Percentiles rank a stretch among this genome's conserved stretches.
phyloP scores from a whole-genome alignment of 2,329 filamentous ascomycete species.

The Trichothecium roseum region DNA sequence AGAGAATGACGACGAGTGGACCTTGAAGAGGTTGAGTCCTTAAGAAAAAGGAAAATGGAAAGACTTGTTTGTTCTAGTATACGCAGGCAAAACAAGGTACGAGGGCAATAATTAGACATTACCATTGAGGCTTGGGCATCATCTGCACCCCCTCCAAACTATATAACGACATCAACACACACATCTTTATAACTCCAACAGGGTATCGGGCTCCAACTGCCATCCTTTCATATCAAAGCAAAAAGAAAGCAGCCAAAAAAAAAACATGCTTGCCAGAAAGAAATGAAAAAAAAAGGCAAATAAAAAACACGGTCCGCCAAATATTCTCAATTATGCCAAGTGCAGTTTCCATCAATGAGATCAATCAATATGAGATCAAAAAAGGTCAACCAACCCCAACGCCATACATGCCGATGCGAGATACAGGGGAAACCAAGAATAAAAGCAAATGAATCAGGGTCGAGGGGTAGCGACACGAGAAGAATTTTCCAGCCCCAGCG shows the following conservation, averaged over 20 bases:
- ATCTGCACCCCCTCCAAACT: too few relatives aligned
- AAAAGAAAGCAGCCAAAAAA: background rate
- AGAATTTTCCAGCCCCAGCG: too few relatives aligned
- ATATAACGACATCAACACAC: too few relatives aligned
- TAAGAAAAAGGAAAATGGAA: too few relatives aligned
- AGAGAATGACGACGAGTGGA: slow-evolving; percentile 46
- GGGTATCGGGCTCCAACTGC: slow-evolving; percentile 1
- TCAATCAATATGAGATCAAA: background rate
- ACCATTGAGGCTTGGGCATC: too few relatives aligned
- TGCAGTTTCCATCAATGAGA: background rate
- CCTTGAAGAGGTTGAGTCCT: slow-evolving; percentile 63
- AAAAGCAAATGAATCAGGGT: background rate
- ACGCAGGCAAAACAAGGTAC: too few relatives aligned
- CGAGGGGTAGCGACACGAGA: background rate
- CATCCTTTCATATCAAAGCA: background rate
- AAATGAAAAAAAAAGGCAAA: background rate
- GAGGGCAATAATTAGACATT: too few relatives aligned
- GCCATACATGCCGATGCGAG: background rate
- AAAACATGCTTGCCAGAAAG: background rate
- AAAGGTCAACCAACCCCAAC: background rate
- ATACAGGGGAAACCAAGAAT: background rate
- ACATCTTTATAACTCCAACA: too few relatives aligned
- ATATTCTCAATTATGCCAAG: background rate
- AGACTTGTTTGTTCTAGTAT: too few relatives aligned
- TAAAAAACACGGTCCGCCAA: background rate